Base-by-base conservation (phyloP, 768 basidiomycete genomes). In the Lentinula detonsa region DNA sequence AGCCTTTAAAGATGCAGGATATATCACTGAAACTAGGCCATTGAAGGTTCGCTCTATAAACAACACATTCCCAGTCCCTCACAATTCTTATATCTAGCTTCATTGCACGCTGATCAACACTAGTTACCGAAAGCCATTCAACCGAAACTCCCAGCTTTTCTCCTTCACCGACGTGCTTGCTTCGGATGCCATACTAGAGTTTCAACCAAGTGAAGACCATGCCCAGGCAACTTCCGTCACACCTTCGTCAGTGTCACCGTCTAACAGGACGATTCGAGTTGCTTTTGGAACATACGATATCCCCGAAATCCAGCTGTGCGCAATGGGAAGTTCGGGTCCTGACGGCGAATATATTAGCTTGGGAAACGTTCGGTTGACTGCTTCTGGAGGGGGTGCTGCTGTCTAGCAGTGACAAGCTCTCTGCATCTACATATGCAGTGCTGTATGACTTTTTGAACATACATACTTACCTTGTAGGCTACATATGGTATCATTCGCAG, bases 301-400 rank as follows among this genome's bases (percentile, higher is more conserved):
- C 7, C 69, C 77, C 35, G 81, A 85, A 63, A 71, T 90, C 10
- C 83, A 90, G 68, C 74, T 90, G 35, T 90, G 87, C 74, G 74
- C 78, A 48, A 88, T 90, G 88, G 86, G 88, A 0, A 88, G 87
- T 64, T 78, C 78, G 64, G 86, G 83, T 0, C 75, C 75, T 0
- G 78, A 86, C 62, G 85, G 83, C 13, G 86, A 84, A 68, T 91
- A 90, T 65, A 76, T 85, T 16, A 81, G 78, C 62, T 78, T 73
- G 60, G 77, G 76, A 3, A 74, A 75, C 42, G 50, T 43, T 6
- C 4, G 4, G 34, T 52, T 51, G 5, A 11, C 18, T 56, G 55
- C 55, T 4, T 28, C 28, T 11, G 51, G 11, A n/a, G 49, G 23
- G 2, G 7, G 37, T 39, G 23, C 21, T 31, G 28, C 11, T 34